A percentile compares a stretch with the other conserved stretches of the same genome.
These are phyloP conservation scores for Metschnikowia gruessii DNA, from an alignment of 805 yeast genomes.

Conservation along the genomic window DNA sequence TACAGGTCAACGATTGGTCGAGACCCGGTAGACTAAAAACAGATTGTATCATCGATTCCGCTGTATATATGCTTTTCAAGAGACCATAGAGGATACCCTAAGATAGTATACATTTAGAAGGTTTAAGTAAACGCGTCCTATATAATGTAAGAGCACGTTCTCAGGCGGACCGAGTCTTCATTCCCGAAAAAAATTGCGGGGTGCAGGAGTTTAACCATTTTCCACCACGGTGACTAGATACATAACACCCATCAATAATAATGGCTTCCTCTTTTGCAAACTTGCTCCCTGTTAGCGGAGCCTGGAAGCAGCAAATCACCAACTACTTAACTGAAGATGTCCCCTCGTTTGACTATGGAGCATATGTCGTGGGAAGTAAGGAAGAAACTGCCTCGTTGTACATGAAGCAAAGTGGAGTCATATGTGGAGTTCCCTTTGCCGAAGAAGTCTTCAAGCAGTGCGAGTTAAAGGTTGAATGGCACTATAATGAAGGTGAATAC, in stretches of 20 bases:
- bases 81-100: background rate
- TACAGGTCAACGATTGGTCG: slow-evolving; percentile 33
- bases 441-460: slow-evolving; percentile 80
- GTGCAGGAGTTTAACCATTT: slow-evolving; percentile 10
- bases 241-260: background rate
- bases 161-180: background rate
- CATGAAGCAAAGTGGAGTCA: slow-evolving; percentile 76
- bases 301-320: slow-evolving; percentile 78
- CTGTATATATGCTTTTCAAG: background rate
- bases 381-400: slow-evolving; percentile 69
- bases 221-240: background rate
- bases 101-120: background rate
- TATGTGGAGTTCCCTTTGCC: slow-evolving; percentile 89
- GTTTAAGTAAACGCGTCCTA: background rate
- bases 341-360: slow-evolving; percentile 93
- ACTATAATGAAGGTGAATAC: slow-evolving; percentile 62
- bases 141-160: background rate
- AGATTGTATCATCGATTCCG: slow-evolving; percentile 13
- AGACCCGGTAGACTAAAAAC: slow-evolving; percentile 8
- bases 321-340: slow-evolving; percentile 82
- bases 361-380: slow-evolving; percentile 85
- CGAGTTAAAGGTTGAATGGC: slow-evolving; percentile 70
- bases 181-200: slow-evolving; percentile 7
- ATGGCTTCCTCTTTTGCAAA: slow-evolving; percentile 39
- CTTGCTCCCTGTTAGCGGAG: slow-evolving; percentile 70